phyloP scores from a whole-genome alignment of 768 basidiomycete species.

The Saitozyma podzolica region DNA sequence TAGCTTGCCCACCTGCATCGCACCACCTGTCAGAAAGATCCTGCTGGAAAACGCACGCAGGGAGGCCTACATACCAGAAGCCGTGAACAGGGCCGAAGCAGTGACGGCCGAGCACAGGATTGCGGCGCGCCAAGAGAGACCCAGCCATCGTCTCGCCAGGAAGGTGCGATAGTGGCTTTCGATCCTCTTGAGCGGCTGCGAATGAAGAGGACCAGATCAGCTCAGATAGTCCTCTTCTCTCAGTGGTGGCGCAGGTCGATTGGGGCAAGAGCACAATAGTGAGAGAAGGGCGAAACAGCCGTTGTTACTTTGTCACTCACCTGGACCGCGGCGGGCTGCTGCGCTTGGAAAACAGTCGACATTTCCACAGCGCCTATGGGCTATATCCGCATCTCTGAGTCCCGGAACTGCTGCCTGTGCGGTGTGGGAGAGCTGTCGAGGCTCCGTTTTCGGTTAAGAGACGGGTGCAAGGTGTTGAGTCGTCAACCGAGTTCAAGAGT shows the following conservation, averaged over 20 bases:
- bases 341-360: background rate
- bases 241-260: background rate
- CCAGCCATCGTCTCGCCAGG: constrained; percentile 25
- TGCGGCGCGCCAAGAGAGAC: constrained; percentile 14
- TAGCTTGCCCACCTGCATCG: background rate
- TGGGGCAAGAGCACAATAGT: too few relatives aligned
- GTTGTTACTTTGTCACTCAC: background rate
- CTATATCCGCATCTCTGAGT: too few relatives aligned
- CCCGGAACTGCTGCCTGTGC: too few relatives aligned
- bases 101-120: background rate
- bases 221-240: background rate
- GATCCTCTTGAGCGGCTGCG: background rate
- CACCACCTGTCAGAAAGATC: background rate
- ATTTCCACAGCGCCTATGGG: too few relatives aligned
- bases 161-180: constrained; percentile 11
- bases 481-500: background rate
- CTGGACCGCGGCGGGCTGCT: background rate
- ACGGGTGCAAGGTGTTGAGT: background rate
- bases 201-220: background rate
- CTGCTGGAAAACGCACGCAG: background rate
- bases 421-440: too few relatives aligned
- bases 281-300: too few relatives aligned
- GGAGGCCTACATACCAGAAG: too few relatives aligned
- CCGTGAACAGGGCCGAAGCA: background rate
- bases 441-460: too few relatives aligned